Evolutionary conservation across 192 early-diverging fungal genomes (phyloP).

Genomic region (Nowakowskiella sp.): DNA sequence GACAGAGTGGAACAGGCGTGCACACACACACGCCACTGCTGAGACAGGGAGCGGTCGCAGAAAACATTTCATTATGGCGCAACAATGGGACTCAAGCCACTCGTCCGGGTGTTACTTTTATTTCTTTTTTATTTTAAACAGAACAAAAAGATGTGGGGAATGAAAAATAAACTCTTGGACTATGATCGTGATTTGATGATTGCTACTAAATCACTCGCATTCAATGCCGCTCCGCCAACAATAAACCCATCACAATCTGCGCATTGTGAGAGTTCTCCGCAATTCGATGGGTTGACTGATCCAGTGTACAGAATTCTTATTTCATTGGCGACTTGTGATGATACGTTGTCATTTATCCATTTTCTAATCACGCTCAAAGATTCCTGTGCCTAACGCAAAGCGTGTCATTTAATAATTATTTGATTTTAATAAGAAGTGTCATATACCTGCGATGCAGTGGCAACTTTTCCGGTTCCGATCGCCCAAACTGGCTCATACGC

Average conservation of each 20-base stretch:
- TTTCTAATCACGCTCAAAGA: constrained; percentile 2
- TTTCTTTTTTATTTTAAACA: too few relatives aligned
- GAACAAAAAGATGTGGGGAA: too few relatives aligned
- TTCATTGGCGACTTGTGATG: constrained; percentile 5
- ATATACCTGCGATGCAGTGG: neutral
- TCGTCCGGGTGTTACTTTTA: too few relatives aligned
- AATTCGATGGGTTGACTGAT: constrained; percentile 11
- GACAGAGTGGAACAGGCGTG: too few relatives aligned
- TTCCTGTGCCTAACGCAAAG: constrained; percentile 16
- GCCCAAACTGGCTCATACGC: constrained; percentile 15
- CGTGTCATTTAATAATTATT: too few relatives aligned
- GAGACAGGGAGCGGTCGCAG: too few relatives aligned
- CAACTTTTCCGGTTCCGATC: constrained; percentile 13
- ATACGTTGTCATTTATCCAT: constrained; percentile 8
- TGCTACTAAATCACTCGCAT: neutral
- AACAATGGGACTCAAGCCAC: too few relatives aligned
- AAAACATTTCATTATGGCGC: too few relatives aligned
- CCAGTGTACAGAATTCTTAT: constrained; percentile 10
- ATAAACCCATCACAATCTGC: constrained; percentile 8
- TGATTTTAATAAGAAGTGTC: neutral
- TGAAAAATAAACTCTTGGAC: too few relatives aligned
- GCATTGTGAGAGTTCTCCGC: constrained; percentile 4
- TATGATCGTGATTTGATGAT: too few relatives aligned
- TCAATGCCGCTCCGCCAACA: constrained; percentile 10
- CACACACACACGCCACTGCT: too few relatives aligned